Evolutionary conservation across 129 eudicot species (phyloP).

Genomic region (Pittosporum tobira): DNA sequence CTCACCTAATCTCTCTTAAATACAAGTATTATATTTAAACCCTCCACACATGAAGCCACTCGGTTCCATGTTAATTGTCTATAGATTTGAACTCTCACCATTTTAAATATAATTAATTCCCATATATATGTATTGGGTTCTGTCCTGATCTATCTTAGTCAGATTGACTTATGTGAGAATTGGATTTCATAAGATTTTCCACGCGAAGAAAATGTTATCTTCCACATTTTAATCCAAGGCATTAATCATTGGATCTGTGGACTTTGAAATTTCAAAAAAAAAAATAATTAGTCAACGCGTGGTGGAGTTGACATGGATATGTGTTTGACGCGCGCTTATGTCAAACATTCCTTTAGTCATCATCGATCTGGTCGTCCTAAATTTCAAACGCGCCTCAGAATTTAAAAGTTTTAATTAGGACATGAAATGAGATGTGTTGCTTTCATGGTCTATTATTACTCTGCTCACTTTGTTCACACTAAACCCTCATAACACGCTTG

Average conservation of each 20-base stretch:
- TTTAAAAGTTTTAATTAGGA: neutral
- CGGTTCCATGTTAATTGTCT: too few relatives aligned
- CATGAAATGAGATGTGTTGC: neutral
- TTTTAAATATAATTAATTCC: too few relatives aligned
- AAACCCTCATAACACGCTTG: neutral
- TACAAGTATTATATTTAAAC: too few relatives aligned
- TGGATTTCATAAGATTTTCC: neutral
- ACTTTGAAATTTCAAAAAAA: conserved; percentile 12
- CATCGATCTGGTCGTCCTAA: conserved; percentile 17
- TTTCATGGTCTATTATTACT: neutral
- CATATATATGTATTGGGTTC: too few relatives aligned
- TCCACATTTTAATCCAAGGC: too few relatives aligned
- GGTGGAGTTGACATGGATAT: conserved; percentile 16
- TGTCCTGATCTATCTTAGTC: too few relatives aligned
- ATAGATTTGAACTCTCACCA: too few relatives aligned
- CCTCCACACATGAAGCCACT: too few relatives aligned
- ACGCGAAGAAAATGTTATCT: conserved; percentile 1
- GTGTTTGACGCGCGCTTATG: conserved; percentile 21
- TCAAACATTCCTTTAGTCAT: conserved; percentile 20
- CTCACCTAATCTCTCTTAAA: too few relatives aligned
- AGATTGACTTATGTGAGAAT: neutral
- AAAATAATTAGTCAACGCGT: conserved; percentile 17
- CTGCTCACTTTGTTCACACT: neutral
- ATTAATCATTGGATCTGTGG: conserved; percentile 25
- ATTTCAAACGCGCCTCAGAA: conserved; percentile 3